Percentiles rank a stretch among this genome's conserved stretches.
phyloP scores from a whole-genome alignment of 257 asterid genomes.

The Lycium ferocissimum region DNA sequence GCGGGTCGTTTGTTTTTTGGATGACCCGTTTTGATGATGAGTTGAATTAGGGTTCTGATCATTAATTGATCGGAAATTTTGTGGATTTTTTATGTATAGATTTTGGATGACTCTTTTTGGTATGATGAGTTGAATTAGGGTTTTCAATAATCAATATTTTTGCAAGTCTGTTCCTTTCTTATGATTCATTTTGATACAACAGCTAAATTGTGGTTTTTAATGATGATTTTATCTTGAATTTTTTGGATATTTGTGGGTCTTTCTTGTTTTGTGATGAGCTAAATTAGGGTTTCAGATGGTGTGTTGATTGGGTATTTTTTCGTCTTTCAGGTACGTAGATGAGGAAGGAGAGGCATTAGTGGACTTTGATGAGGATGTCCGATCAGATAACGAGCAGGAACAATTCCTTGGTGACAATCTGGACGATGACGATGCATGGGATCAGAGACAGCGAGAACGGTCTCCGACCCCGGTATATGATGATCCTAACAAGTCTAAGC shows the following conservation, averaged over 20 bases:
- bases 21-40: neutral
- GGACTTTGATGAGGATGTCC: constrained; percentile 76
- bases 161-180: neutral
- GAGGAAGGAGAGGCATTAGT: constrained; percentile 97
- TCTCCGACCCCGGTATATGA: constrained; percentile 74
- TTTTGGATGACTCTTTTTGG: constrained; percentile 21
- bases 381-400: constrained; percentile 70
- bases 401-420: constrained; percentile 48
- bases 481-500: constrained; percentile 63
- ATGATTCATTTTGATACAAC: neutral
- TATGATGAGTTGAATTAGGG: constrained; percentile 31
- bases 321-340: constrained; percentile 64
- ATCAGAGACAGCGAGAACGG: constrained; percentile 50
- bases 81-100: neutral
- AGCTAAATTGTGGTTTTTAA: constrained; percentile 26
- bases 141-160: constrained; percentile 27
- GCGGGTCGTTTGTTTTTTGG: neutral
- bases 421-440: constrained; percentile 58
- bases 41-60: constrained; percentile 25
- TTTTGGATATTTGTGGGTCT: neutral
- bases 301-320: constrained; percentile 23
- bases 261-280: constrained; percentile 25
- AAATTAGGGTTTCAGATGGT: constrained; percentile 30
- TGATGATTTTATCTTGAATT: constrained; percentile 1
- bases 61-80: constrained; percentile 17